Conservation (phyloP, 768 basidiomycete species). For the Xanthoconium stramineum region DNA sequence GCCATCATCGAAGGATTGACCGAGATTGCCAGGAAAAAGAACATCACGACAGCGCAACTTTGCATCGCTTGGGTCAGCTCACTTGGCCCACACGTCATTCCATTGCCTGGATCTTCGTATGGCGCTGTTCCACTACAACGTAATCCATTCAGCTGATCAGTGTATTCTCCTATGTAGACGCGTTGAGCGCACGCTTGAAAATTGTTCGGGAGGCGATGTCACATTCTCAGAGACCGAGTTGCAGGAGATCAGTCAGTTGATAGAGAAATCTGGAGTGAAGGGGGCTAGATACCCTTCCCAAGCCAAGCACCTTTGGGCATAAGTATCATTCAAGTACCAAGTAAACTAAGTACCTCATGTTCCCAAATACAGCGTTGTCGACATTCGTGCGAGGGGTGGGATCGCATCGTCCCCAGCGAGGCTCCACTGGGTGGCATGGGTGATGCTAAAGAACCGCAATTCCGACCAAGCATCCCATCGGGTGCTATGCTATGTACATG, state of each 20-base stretch:
- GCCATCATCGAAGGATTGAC: constrained; percentile 41
- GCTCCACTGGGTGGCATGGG: background rate
- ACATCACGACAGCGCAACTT: constrained; percentile 41
- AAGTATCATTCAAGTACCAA: constrained; percentile 1
- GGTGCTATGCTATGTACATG: constrained; percentile 14
- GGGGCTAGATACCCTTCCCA: constrained; percentile 38
- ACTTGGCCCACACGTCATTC: constrained; percentile 43
- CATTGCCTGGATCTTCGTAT: constrained; percentile 47
- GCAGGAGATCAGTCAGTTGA: constrained; percentile 36
- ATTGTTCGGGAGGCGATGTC: constrained; percentile 42
- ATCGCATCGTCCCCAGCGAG: background rate
- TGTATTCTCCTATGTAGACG: constrained; percentile 16
- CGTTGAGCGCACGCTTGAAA: constrained; percentile 42
- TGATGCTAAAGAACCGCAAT: background rate
- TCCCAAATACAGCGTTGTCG: background rate
- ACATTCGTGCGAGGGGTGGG: background rate
- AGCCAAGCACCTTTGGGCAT: constrained; percentile 33
- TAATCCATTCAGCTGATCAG: background rate
- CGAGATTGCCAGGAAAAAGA: constrained; percentile 40
- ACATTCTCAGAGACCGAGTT: constrained; percentile 39
- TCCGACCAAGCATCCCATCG: background rate
- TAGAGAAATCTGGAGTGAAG: constrained; percentile 35
- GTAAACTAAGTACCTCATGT: background rate
- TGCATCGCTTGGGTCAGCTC: constrained; percentile 43
- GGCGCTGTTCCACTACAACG: constrained; percentile 3